Evolutionary conservation across 2,329 filamentous ascomycete genomes (phyloP).

Genomic region (Knufia petricola): DNA sequence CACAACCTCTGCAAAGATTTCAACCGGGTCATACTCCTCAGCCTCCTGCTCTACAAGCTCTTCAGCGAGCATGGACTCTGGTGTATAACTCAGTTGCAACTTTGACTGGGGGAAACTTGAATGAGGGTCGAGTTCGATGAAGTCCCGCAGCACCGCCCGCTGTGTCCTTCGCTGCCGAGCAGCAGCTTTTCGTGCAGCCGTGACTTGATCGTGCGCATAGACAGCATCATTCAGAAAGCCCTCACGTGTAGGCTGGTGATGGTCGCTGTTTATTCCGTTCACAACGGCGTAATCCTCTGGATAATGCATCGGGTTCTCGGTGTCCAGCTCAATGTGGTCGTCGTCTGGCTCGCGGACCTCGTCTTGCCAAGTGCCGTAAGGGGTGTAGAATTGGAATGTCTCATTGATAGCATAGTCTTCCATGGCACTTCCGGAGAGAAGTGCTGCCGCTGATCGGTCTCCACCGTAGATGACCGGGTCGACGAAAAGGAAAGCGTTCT

Average conservation of each 20-base stretch:
- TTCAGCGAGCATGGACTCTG: not conserved
- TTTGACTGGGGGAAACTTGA: no score
- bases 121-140: no score
- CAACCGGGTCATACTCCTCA: no score
- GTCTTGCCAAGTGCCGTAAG: not conserved
- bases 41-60: not conserved
- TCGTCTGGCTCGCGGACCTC: not conserved
- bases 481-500: not conserved
- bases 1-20: no score
- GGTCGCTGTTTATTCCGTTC: not conserved
- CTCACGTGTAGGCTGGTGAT: not conserved
- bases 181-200: not conserved
- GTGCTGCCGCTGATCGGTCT: not conserved
- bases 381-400: not conserved
- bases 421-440: not conserved
- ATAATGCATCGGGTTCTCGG: not conserved
- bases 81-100: not conserved
- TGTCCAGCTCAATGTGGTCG: not conserved
- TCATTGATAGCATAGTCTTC: not conserved
- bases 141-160: not conserved
- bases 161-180: not conserved
- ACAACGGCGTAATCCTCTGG: not conserved
- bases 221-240: not conserved
- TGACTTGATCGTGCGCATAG: not conserved
- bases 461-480: conserved; percentile 7